phyloP scores from a whole-genome alignment of 345 rosid species.

The Salix udensis region DNA sequence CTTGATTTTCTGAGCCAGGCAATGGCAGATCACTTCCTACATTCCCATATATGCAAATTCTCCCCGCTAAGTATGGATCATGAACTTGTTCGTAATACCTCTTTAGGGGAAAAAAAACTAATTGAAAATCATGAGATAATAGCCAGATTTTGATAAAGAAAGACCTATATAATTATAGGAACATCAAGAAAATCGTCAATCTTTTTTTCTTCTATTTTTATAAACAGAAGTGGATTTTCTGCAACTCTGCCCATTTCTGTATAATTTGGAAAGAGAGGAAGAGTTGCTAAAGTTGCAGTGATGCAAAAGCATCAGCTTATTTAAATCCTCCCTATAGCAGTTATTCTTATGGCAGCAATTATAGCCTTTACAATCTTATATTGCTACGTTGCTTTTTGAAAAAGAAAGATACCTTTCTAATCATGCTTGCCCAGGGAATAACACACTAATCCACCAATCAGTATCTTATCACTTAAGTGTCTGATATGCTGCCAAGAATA shows the following conservation, averaged over 20 bases:
- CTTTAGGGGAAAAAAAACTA: not conserved
- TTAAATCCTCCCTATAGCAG: not conserved
- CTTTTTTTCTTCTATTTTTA: not conserved
- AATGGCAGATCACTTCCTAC: not conserved
- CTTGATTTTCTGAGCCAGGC: not conserved
- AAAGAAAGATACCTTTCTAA: not conserved
- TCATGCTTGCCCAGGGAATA: not conserved
- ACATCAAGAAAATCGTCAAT: not conserved
- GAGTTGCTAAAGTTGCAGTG: not conserved
- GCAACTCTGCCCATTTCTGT: not conserved
- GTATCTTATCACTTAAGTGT: not conserved
- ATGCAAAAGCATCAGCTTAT: not conserved
- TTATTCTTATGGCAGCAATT: not conserved
- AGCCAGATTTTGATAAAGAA: not conserved
- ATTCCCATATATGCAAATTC: not conserved
- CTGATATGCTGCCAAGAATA: not conserved
- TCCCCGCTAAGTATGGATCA: not conserved
- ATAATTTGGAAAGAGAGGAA: not conserved
- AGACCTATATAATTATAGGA: not conserved
- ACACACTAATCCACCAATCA: not conserved
- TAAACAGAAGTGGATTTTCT: not conserved
- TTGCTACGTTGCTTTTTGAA: not conserved
- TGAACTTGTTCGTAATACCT: not conserved
- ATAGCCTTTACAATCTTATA: not conserved
- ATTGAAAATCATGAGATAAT: too few species aligned